phyloP scores from a whole-genome alignment of 1,139 yeast species.

The Pichia sp. region DNA sequence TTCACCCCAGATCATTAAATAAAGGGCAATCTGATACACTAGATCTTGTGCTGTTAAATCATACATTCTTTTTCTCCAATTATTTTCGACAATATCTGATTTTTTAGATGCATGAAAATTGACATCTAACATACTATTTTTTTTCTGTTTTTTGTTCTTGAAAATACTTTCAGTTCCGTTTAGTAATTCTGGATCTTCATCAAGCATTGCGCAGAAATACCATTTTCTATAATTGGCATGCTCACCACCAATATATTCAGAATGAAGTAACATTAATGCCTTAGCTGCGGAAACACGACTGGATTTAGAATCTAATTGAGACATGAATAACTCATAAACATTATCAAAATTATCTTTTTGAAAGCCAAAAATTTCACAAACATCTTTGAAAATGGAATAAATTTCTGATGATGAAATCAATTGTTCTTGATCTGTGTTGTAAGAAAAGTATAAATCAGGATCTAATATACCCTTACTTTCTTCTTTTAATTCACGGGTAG shows the following conservation, averaged over 20 bases:
- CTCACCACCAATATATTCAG: conserved; percentile 95
- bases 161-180: conserved; percentile 33
- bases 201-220: conserved; percentile 93
- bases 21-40: conserved; percentile 84
- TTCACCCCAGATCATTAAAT: conserved; percentile 95
- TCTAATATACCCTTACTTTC: conserved; percentile 16
- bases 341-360: conserved; percentile 97
- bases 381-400: conserved; percentile 84
- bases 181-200: conserved; percentile 66
- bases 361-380: conserved; percentile 90
- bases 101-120: conserved; percentile 47
- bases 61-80: conserved; percentile 81
- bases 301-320: conserved; percentile 86
- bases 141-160: conserved; percentile 38
- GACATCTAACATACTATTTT: conserved; percentile 37
- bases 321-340: conserved; percentile 94
- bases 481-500: conserved; percentile 5
- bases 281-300: conserved; percentile 97
- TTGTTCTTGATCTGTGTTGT: conserved; percentile 88
- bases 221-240: conserved; percentile 89
- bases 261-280: conserved; percentile 86
- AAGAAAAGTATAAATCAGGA: conserved; percentile 89
- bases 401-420: conserved; percentile 85
- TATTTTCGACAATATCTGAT: conserved; percentile 67
- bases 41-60: conserved; percentile 66